Base-by-base conservation (phyloP, 306 rosid species). In the Rubus idaeus region DNA sequence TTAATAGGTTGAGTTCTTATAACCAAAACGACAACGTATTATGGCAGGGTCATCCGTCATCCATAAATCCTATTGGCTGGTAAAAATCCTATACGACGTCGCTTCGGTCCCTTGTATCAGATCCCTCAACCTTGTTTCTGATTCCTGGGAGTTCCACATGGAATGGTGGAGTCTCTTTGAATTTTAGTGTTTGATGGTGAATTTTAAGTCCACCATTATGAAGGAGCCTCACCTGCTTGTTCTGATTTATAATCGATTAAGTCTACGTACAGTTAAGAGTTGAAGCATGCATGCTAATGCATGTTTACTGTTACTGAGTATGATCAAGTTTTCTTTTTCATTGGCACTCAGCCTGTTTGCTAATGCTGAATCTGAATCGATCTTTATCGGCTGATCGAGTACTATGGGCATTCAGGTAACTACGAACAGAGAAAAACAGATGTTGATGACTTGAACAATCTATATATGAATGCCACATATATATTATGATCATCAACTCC, bases 71-170 rank as follows among this genome's bases (percentile, higher is more conserved):
- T 93, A 4, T 73, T 93, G 11, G 96, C 96, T 47, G 83, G 97
- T 21, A n/a, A n/a, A n/a, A n/a, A n/a, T n/a, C n/a, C n/a, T 91
- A 94, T 6, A 58, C 90, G 23, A 46, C 86, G 30, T 86, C 89
- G 72, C 85, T 80, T 73, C 90, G 96, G 42, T 91, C 96, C 97
- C 98, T 85, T 84, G 94, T 0, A 86, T 90, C 10, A 93, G 96
- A n/a, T 91, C 98, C 21, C 94, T 94, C 51, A 91, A 91, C 78
- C 96, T 94, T 78, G 94, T 91, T 73, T 91, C 97, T 42, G 97
- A 91, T 61, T 91, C 97, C 40, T 91, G 96, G 97, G 96, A 94
- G 69, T 88, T 91, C 81, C 96, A 91, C 75, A 84, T 87, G 98
- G 26, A 93, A 46, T 18, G 2, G 4, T 23, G 26, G 26, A 23